Base-by-base conservation (phyloP, 2,329 filamentous ascomycete species). In the Aspergillus fructus region DNA sequence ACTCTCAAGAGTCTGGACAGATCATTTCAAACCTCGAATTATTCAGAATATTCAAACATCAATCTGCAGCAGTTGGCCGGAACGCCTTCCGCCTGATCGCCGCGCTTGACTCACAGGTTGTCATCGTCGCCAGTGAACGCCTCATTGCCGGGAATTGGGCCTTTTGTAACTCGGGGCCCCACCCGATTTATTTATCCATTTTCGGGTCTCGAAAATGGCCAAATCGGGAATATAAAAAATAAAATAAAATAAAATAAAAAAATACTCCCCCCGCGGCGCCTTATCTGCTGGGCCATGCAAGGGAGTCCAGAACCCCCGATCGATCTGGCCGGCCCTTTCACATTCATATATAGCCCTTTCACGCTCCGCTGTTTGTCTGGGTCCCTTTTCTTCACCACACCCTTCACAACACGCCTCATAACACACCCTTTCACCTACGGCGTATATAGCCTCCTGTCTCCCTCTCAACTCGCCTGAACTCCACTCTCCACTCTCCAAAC, bases 241-340 rank as follows among this genome's bases (percentile, higher is more conserved):
- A 55, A 49, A 58, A 56, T 21, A 55, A 49, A 41, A 50, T 46
- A 53, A 56, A 53, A 43, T 50, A 50, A 49, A 52, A 40, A 54
- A 49, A 39, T 39, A 42, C 45, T 17, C 59, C 60, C 57, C 59
- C 62, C 62, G 53, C 62, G 55, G 58, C 61, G 62, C 64, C 64
- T 65, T 63, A 66, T 64, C 64, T 59, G 60, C 62, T 66, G 62
- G 64, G 58, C 61, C 34, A 62, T 64, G 64, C 64, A 66, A 66
- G 64, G 64, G 63, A 66, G 64, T 66, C 64, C 61, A 64, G 53
- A 55, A 49, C 53, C 60, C 55, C 57, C 63, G 63, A 65, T 65
- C 62, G 60, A 65, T 65, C 62, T 65, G 62, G 62, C 54, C 13
- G 5, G 34, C 34, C 60, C 57, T 55, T 60, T 48, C 52, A 39